Conservation (phyloP, 805 yeast species). For the Clavispora carvajalis region DNA sequence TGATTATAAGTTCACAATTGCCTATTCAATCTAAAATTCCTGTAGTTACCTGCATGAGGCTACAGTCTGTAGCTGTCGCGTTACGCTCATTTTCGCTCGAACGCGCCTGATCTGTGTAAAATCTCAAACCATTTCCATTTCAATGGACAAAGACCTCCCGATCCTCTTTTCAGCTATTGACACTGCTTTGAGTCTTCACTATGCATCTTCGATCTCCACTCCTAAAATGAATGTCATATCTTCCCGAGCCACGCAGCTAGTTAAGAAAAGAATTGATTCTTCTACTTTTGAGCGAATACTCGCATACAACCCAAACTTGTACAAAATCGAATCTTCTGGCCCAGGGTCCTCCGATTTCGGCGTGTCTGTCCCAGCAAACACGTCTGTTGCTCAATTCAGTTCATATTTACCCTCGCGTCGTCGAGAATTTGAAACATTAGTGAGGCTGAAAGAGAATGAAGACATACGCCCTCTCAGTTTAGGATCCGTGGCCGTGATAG, state of each 20-base stretch:
- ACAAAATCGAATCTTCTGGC: slow-evolving; percentile 8
- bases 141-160: slow-evolving; percentile 4
- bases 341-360: slow-evolving; percentile 9
- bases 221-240: slow-evolving; percentile 15
- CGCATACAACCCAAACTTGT: slow-evolving; percentile 5
- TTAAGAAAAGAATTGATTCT: slow-evolving; percentile 7
- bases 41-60: no score
- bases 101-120: background rate
- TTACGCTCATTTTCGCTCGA: background rate
- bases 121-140: background rate
- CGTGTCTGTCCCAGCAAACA: slow-evolving; percentile 9
- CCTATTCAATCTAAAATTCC: no score
- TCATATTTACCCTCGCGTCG: slow-evolving; percentile 15
- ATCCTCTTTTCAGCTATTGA: slow-evolving; percentile 27
- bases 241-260: slow-evolving; percentile 10
- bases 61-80: no score
- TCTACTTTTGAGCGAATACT: slow-evolving; percentile 9
- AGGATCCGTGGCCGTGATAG: background rate
- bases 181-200: slow-evolving; percentile 28
- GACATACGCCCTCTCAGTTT: background rate
- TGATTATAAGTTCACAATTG: no score
- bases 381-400: slow-evolving; percentile 10
- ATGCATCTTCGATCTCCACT: slow-evolving; percentile 24
- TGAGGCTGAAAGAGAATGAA: background rate
- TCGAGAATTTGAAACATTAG: slow-evolving; percentile 10